phyloP scores from a whole-genome alignment of 2,329 filamentous ascomycete species.

The Nothopassalora personata region DNA sequence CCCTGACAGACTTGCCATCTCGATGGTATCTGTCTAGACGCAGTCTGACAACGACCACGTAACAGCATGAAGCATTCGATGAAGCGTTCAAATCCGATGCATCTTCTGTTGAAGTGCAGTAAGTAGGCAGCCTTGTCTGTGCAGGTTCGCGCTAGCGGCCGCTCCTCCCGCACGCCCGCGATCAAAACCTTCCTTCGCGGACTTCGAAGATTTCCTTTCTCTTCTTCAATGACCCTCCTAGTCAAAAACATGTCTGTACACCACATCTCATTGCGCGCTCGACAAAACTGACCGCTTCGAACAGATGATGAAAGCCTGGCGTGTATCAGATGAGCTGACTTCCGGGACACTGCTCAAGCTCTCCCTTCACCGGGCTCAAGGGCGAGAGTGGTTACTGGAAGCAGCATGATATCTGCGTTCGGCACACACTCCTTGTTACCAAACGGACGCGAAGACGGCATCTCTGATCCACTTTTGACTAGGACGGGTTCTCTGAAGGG shows the following conservation, averaged over 20 bases:
- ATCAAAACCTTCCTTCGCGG: constrained; percentile 6
- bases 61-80: constrained; percentile 24
- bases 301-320: constrained; percentile 99
- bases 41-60: constrained; percentile 12
- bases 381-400: constrained; percentile 64
- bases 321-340: constrained; percentile 88
- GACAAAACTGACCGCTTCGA: constrained; percentile 17
- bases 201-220: constrained; percentile 37
- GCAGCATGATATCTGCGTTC: constrained; percentile 96
- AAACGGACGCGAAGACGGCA: constrained; percentile 93
- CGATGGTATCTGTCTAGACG: constrained; percentile 8
- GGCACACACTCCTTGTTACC: constrained; percentile 98
- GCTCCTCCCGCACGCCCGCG: neutral
- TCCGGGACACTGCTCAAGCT: constrained; percentile 61
- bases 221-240: constrained; percentile 84
- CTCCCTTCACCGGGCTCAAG: constrained; percentile 88
- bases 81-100: neutral
- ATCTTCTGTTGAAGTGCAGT: neutral
- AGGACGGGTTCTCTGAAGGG: constrained; percentile 5
- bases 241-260: constrained; percentile 88
- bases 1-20: constrained; percentile 3
- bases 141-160: neutral
- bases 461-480: constrained; percentile 66
- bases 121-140: no score
- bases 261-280: neutral